These are phyloP conservation scores for Glonium stellatum DNA, from an alignment of 495 filamentous ascomycete genomes.

Conservation along the genomic window DNA sequence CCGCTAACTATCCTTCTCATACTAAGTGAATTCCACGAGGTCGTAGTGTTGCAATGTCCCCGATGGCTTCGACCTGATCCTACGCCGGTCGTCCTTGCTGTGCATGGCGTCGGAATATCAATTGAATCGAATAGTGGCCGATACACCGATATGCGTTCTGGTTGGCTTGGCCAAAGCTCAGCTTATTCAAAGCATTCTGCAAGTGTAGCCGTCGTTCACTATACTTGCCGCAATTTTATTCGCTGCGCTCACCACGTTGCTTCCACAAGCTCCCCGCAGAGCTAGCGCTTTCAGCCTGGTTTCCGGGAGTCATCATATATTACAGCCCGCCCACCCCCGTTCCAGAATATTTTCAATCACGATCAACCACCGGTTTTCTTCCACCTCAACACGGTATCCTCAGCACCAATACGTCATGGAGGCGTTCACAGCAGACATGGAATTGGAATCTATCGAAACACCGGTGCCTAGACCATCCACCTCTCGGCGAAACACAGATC, in stretches of 20 bases:
- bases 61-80: background rate
- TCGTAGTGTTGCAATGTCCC: background rate
- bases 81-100: background rate
- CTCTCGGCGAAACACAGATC: constrained; percentile 15
- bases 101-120: too few species aligned
- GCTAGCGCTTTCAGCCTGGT: background rate
- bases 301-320: background rate
- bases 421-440: constrained; percentile 16
- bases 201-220: background rate
- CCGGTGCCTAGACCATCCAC: constrained; percentile 3
- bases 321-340: background rate
- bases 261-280: background rate
- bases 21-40: background rate
- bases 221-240: background rate
- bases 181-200: background rate
- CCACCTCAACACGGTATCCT: background rate
- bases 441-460: constrained; percentile 13
- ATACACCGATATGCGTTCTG: background rate
- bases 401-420: constrained; percentile 2
- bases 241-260: background rate
- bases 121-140: background rate
- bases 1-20: background rate
- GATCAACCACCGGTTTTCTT: background rate
- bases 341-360: background rate
- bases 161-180: background rate